Evolutionary conservation across 2,329 filamentous ascomycete species (phyloP).

Genomic region (Diplodia scrobiculata): DNA sequence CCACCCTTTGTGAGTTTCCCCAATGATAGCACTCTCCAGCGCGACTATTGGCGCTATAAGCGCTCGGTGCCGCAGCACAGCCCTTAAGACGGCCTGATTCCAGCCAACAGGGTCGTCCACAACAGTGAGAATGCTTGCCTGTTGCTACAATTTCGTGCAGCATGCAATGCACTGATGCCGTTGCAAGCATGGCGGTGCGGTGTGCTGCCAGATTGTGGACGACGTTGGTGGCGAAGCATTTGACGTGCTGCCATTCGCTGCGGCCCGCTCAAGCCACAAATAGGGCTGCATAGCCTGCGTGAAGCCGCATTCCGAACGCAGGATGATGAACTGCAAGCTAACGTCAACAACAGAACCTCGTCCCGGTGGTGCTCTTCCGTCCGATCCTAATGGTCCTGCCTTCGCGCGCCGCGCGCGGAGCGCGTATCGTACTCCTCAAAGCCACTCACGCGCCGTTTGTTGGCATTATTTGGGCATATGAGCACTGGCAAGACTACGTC

Average conservation of each 20-base stretch:
- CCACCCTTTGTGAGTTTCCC: conserved; percentile 50
- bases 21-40: conserved; percentile 1
- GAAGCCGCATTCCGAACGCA: conserved; percentile 16
- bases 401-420: conserved; percentile 63
- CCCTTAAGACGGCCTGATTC: conserved; percentile 1
- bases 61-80: conserved; percentile 18
- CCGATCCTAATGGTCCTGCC: conserved; percentile 70
- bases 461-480: conserved; percentile 68
- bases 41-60: conserved; percentile 26
- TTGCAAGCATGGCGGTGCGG: conserved; percentile 25
- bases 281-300: conserved; percentile 29
- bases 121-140: neutral
- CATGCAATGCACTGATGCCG: conserved; percentile 6
- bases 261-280: conserved; percentile 22
- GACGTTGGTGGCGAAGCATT: conserved; percentile 30
- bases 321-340: conserved; percentile 30
- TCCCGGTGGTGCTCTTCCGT: conserved; percentile 72
- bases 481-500: conserved; percentile 48
- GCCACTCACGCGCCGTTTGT: conserved; percentile 68
- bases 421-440: conserved; percentile 61
- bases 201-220: neutral
- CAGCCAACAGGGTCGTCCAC: conserved; percentile 6
- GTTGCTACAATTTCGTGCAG: neutral
- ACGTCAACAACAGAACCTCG: conserved; percentile 61
- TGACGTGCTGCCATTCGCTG: conserved; percentile 22